These are phyloP conservation scores for Globisporangium viniferum DNA, from an alignment of 352 stramenopile species.

Conservation along the genomic window DNA sequence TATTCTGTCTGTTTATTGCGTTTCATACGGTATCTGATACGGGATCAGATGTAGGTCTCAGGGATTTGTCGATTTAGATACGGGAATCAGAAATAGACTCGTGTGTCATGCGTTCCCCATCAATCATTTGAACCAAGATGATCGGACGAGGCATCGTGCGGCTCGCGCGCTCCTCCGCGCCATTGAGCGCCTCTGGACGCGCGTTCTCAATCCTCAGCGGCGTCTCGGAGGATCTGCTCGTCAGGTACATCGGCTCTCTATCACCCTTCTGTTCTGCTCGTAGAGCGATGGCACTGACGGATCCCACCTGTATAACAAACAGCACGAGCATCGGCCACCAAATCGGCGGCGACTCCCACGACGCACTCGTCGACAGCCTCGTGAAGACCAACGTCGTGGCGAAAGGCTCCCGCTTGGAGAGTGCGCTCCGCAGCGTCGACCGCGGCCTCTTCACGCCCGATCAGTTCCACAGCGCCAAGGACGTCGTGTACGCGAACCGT, in stretches of 20 bases:
- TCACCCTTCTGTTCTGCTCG: neutral
- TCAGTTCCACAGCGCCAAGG: constrained; percentile 19
- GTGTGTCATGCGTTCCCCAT: neutral
- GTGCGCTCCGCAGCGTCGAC: constrained; percentile 62
- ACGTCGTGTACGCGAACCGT: constrained; percentile 62
- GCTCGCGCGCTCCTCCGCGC: neutral
- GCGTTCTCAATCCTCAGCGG: constrained; percentile 61
- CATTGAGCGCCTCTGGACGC: neutral
- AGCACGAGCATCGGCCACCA: constrained; percentile 83
- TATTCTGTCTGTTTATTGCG: too few relatives aligned
- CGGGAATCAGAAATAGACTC: neutral
- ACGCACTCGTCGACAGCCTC: constrained; percentile 69
- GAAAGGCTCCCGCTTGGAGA: constrained; percentile 51
- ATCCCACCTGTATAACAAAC: constrained; percentile 4
- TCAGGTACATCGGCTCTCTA: constrained; percentile 29
- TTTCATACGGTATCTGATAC: too few relatives aligned
- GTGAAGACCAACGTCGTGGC: constrained; percentile 69
- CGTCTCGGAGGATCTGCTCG: constrained; percentile 77
- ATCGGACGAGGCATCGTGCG: neutral
- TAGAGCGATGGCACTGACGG: neutral
- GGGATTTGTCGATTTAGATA: too few relatives aligned
- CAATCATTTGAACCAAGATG: constrained; percentile 1
- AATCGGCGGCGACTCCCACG: constrained; percentile 69
- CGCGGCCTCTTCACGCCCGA: constrained; percentile 53
- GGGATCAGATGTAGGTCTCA: too few relatives aligned